These are phyloP conservation scores for Verbena officinalis DNA, from an alignment of 257 asterid genomes.

Conservation along the genomic window DNA sequence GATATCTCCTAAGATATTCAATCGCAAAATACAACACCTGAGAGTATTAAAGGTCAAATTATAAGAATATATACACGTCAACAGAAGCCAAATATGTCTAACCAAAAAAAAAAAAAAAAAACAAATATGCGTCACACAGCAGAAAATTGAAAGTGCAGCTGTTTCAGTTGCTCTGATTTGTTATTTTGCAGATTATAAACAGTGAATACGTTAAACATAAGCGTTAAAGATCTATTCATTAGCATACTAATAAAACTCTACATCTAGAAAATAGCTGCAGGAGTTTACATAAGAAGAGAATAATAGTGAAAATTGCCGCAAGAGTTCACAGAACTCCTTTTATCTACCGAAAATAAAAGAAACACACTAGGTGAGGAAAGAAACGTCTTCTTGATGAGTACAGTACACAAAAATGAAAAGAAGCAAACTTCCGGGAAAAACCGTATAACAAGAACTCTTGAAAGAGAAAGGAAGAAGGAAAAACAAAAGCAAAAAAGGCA, in stretches of 20 bases:
- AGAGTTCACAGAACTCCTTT: constrained; percentile 2
- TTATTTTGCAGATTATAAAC: background rate
- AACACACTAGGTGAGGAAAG: background rate
- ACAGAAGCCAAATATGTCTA: constrained; percentile 10
- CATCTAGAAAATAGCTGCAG: constrained; percentile 6
- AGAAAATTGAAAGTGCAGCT: constrained; percentile 24
- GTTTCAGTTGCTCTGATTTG: background rate
- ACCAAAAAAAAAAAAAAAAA: no score
- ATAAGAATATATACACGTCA: constrained; percentile 18
- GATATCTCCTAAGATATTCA: constrained; percentile 11
- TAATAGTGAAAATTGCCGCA: no score
- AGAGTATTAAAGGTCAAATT: constrained; percentile 6
- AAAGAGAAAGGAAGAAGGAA: background rate
- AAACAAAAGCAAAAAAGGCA: background rate
- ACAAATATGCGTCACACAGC: no score
- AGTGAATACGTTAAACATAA: background rate
- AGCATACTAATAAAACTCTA: constrained; percentile 8
- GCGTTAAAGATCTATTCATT: constrained; percentile 23
- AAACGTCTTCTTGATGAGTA: constrained; percentile 2
- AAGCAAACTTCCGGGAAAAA: constrained; percentile 1
- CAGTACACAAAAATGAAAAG: background rate
- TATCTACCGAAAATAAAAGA: background rate
- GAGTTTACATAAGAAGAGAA: background rate
- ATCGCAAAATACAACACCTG: constrained; percentile 26
- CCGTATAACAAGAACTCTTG: background rate